Evolutionary conservation across 75 land plant species (phyloP).

Genomic region (Ceratopteris richardii): DNA sequence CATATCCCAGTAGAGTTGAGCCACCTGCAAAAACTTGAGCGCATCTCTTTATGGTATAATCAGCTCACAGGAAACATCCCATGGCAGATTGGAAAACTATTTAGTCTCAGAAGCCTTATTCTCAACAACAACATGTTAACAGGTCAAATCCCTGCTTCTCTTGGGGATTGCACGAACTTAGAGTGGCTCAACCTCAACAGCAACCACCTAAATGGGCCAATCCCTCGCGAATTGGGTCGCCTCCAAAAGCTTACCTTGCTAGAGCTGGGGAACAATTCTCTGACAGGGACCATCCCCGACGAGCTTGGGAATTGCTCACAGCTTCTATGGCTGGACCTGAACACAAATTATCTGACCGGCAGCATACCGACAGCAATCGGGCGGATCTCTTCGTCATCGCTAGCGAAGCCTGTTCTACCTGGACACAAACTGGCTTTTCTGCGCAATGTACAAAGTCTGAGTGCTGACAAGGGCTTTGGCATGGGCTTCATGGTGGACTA

Average conservation of each 20-base stretch:
- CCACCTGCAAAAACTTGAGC: constrained; percentile 32
- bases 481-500: too few relatives aligned
- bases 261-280: constrained; percentile 40
- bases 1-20: constrained; percentile 46
- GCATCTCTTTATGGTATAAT: constrained; percentile 55
- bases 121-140: too few relatives aligned
- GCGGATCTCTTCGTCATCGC: too few relatives aligned
- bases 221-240: constrained; percentile 46
- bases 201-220: constrained; percentile 44
- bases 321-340: constrained; percentile 33
- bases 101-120: too few relatives aligned
- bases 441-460: too few relatives aligned
- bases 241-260: constrained; percentile 39
- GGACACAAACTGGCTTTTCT: too few relatives aligned
- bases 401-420: too few relatives aligned
- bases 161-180: neutral
- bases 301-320: constrained; percentile 30
- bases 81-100: constrained; percentile 18
- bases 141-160: too few relatives aligned
- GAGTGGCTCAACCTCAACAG: constrained; percentile 17
- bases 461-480: too few relatives aligned
- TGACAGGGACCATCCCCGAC: constrained; percentile 39
- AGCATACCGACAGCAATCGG: constrained; percentile 9
- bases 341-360: constrained; percentile 37
- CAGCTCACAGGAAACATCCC: constrained; percentile 56